phyloP scores from a whole-genome alignment of 202 grass and related monocot genomes.

The Zizania palustris region DNA sequence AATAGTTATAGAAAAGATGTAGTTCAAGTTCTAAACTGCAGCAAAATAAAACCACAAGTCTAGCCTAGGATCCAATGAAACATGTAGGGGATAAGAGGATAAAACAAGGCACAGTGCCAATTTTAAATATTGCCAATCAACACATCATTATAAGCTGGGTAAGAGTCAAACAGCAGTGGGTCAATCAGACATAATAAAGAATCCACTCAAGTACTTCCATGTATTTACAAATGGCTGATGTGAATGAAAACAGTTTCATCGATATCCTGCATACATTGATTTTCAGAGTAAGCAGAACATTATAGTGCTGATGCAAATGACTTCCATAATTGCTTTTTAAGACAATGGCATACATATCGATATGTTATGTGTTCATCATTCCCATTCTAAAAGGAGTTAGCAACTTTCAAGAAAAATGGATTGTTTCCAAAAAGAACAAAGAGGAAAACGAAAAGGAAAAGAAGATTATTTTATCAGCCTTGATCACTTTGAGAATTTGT shows the following conservation, averaged over 20 bases:
- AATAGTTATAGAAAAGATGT: constrained; percentile 14
- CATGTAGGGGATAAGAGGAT: neutral
- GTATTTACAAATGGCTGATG: neutral
- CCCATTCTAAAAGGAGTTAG: too few species aligned
- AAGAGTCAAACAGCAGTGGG: neutral
- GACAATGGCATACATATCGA: too few species aligned
- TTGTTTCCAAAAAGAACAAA: too few species aligned
- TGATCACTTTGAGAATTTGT: neutral
- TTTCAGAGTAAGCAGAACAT: neutral
- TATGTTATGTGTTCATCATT: too few species aligned
- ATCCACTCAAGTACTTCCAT: neutral
- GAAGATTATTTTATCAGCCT: neutral
- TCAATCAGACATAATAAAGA: neutral
- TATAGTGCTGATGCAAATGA: neutral
- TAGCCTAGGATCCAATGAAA: neutral
- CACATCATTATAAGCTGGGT: neutral
- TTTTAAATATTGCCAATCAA: neutral
- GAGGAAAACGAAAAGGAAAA: neutral
- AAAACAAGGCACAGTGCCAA: neutral
- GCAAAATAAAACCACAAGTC: neutral
- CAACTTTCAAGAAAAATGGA: too few species aligned
- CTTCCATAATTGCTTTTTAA: neutral
- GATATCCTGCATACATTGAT: neutral
- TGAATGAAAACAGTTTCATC: neutral
- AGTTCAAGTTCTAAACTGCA: neutral